Conservation (phyloP, 495 filamentous ascomycete species). For the Penicillium riverlandense region DNA sequence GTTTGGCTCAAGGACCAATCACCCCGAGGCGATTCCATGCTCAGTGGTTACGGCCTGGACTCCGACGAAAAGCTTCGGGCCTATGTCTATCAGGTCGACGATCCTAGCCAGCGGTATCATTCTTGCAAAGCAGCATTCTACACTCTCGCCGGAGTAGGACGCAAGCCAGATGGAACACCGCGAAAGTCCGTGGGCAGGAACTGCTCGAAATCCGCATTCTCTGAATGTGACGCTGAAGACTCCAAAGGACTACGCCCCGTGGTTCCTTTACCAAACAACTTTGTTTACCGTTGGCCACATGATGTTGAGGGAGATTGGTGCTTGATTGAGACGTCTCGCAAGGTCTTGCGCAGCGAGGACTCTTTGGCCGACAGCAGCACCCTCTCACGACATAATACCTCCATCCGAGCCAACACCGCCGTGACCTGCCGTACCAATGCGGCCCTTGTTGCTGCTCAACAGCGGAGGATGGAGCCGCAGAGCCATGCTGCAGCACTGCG, state of each 20-base stretch:
- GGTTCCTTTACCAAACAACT: conserved; percentile 59
- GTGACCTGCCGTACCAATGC: conserved; percentile 32
- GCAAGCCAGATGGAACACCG: conserved; percentile 35
- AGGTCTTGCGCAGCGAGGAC: conserved; percentile 18
- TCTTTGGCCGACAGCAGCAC: conserved; percentile 24
- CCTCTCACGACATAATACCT: conserved; percentile 23
- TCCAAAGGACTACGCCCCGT: conserved; percentile 59
- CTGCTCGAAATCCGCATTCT: conserved; percentile 51
- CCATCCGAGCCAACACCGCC: conserved; percentile 16
- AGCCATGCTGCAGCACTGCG: conserved; percentile 43
- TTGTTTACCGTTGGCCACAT: conserved; percentile 54
- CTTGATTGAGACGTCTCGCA: conserved; percentile 21
- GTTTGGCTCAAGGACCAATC: conserved; percentile 35
- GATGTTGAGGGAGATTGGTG: conserved; percentile 37
- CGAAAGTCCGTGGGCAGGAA: conserved; percentile 36
- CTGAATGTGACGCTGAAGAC: conserved; percentile 66
- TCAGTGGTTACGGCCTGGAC: conserved; percentile 37
- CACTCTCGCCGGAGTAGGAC: conserved; percentile 44
- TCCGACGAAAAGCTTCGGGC: conserved; percentile 35
- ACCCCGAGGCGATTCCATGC: conserved; percentile 43
- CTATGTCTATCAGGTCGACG: conserved; percentile 34
- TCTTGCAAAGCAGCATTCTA: conserved; percentile 42
- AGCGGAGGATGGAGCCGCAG: conserved; percentile 32
- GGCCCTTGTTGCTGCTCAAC: conserved; percentile 36
- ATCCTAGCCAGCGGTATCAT: conserved; percentile 31